These are phyloP conservation scores for Arabidopsis lyrata DNA, from an alignment of 441 rosid species.

Conservation along the genomic window DNA sequence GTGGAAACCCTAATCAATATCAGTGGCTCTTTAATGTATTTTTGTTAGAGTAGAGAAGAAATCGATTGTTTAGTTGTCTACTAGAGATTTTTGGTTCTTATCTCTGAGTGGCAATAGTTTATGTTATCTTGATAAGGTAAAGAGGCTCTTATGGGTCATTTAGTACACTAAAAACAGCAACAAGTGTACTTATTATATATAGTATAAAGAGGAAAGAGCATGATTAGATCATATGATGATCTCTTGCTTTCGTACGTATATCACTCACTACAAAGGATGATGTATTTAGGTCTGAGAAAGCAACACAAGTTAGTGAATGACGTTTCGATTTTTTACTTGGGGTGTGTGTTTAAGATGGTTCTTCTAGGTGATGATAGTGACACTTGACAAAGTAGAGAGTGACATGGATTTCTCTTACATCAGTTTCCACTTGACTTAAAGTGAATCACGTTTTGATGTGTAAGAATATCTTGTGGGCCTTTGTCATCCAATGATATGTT, in stretches of 20 bases:
- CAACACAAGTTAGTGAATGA: conserved; percentile 38
- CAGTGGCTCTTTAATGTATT: no score
- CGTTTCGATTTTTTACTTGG: conserved; percentile 32
- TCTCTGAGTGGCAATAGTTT: not conserved
- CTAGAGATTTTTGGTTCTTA: no score
- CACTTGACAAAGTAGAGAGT: conserved; percentile 46
- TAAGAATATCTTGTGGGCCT: conserved; percentile 48
- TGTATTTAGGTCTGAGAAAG: conserved; percentile 43
- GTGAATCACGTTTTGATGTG: conserved; percentile 43
- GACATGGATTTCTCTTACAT: conserved; percentile 49
- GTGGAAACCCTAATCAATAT: not conserved
- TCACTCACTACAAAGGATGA: conserved; percentile 32
- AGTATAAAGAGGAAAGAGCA: conserved; percentile 14
- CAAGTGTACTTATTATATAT: conserved; percentile 21
- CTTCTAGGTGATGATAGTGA: conserved; percentile 48
- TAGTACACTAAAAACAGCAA: conserved; percentile 30
- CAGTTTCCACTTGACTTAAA: conserved; percentile 49
- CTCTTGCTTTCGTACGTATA: conserved; percentile 39
- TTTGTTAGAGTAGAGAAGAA: no score
- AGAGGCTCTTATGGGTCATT: conserved; percentile 9
- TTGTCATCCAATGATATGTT: conserved; percentile 32
- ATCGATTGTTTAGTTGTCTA: no score
- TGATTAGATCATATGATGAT: conserved; percentile 42
- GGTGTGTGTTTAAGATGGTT: conserved; percentile 38
- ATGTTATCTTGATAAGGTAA: conserved; percentile 33